phyloP scores from a whole-genome alignment of 1,284 basidiomycete genomes.

The Cryptococcus amylolentus region DNA sequence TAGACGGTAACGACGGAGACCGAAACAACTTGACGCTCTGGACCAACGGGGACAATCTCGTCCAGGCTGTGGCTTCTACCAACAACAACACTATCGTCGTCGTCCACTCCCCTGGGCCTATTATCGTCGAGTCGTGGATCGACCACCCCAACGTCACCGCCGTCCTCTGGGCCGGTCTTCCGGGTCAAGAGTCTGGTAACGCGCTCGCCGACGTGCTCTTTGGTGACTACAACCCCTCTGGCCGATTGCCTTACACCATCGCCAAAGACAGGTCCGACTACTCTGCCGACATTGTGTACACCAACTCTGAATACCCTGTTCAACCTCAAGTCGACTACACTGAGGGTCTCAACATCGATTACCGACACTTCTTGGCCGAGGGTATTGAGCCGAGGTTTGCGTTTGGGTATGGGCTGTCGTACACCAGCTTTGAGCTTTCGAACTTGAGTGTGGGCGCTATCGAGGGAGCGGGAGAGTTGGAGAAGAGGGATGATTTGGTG shows the following conservation, averaged over 20 bases:
- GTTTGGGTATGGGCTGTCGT: conserved; percentile 81
- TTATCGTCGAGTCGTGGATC: conserved; percentile 72
- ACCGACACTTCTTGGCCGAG: conserved; percentile 69
- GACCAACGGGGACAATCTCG: conserved; percentile 63
- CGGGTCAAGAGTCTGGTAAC: conserved; percentile 75
- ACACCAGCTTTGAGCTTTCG: conserved; percentile 71
- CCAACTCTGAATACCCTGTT: conserved; percentile 28
- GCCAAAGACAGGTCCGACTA: conserved; percentile 67
- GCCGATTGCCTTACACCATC: conserved; percentile 74
- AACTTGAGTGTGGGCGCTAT: conserved; percentile 51
- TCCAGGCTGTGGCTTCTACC: conserved; percentile 44
- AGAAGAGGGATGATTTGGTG: not conserved
- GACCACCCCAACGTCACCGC: conserved; percentile 62
- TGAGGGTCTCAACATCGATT: conserved; percentile 73
- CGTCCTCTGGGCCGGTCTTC: conserved; percentile 49
- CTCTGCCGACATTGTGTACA: conserved; percentile 51
- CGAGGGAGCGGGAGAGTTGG: not conserved
- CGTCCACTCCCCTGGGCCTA: conserved; percentile 69
- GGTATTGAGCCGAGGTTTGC: conserved; percentile 61
- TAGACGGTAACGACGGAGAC: conserved; percentile 54
- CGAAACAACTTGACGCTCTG: conserved; percentile 76
- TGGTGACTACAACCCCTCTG: conserved; percentile 65
- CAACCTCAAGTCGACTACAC: conserved; percentile 60
- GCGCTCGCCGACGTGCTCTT: conserved; percentile 60
- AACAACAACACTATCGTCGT: conserved; percentile 75